Evolutionary conservation across 441 rosid genomes (phyloP).

Genomic region (Heliophila coronopifolia): DNA sequence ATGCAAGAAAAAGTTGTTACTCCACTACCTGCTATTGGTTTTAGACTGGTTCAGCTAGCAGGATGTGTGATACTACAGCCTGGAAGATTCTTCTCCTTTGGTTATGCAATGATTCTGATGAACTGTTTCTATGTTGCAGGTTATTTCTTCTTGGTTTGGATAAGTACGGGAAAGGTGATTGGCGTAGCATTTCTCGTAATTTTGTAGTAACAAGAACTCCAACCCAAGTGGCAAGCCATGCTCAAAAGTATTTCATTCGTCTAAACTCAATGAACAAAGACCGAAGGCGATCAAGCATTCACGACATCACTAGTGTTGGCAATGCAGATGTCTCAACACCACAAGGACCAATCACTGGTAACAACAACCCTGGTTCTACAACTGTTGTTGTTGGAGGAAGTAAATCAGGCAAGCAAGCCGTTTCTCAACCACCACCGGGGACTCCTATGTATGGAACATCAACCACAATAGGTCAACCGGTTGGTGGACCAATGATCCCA

Average conservation of each 20-base stretch:
- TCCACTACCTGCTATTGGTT: background rate
- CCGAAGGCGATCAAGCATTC: slow-evolving; percentile 93
- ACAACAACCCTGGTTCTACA: slow-evolving; percentile 23
- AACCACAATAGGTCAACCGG: slow-evolving; percentile 78
- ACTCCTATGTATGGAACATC: slow-evolving; percentile 60
- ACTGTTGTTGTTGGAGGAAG: slow-evolving; percentile 48
- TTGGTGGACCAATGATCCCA: slow-evolving; percentile 74
- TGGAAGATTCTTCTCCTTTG: background rate
- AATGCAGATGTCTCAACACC: slow-evolving; percentile 58
- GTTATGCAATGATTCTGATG: slow-evolving; percentile 14
- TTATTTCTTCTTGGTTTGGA: slow-evolving; percentile 93
- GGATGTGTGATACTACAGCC: background rate
- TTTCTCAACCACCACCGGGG: slow-evolving; percentile 46
- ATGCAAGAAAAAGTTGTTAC: background rate
- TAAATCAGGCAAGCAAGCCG: slow-evolving; percentile 54
- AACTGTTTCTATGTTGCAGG: slow-evolving; percentile 36
- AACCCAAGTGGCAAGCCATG: slow-evolving; percentile 97
- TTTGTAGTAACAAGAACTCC: slow-evolving; percentile 96
- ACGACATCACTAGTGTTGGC: slow-evolving; percentile 83
- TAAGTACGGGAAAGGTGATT: slow-evolving; percentile 95
- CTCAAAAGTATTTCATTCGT: slow-evolving; percentile 89
- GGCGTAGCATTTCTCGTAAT: slow-evolving; percentile 96
- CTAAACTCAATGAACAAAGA: slow-evolving; percentile 90
- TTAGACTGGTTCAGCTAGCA: background rate
- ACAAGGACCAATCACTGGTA: slow-evolving; percentile 91